A percentile compares a stretch with the other conserved stretches of the same genome.
phyloP scores from a whole-genome alignment of 1,284 basidiomycete species.

The Puccinia hordei region DNA sequence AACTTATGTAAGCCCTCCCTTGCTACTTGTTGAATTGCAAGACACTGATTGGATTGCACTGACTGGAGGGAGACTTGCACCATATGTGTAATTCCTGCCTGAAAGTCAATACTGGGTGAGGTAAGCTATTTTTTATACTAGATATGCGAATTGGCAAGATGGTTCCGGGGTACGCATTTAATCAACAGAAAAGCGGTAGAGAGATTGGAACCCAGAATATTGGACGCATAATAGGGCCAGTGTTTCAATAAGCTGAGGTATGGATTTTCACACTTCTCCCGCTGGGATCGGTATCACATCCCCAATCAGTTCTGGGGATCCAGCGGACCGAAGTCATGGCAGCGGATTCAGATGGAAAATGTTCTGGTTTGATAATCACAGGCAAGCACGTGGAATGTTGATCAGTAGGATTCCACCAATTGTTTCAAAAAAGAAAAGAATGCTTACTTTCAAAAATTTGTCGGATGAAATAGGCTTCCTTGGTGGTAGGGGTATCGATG shows the following conservation, averaged over 20 bases:
- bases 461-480: conserved; percentile 94
- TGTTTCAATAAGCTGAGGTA: conserved; percentile 79
- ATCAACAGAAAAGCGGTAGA: neutral
- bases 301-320: conserved; percentile 95
- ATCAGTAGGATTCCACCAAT: neutral
- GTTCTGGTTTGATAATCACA: conserved; percentile 61
- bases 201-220: neutral
- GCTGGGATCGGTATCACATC: conserved; percentile 89
- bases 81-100: too few species aligned
- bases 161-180: too few species aligned
- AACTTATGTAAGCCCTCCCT: too few species aligned
- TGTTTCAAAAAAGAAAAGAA: neutral
- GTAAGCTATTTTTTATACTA: too few species aligned
- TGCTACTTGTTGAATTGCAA: too few species aligned
- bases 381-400: neutral
- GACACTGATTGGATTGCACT: too few species aligned
- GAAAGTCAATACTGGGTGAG: too few species aligned
- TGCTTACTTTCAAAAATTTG: conserved; percentile 82
- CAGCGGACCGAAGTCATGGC: conserved; percentile 90
- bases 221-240: neutral
- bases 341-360: conserved; percentile 82
- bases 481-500: conserved; percentile 85
- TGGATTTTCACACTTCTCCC: conserved; percentile 94
- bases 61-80: too few species aligned
- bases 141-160: neutral